Conservation (phyloP, 106 monocot genomes). For the Dendrobium officinale region DNA sequence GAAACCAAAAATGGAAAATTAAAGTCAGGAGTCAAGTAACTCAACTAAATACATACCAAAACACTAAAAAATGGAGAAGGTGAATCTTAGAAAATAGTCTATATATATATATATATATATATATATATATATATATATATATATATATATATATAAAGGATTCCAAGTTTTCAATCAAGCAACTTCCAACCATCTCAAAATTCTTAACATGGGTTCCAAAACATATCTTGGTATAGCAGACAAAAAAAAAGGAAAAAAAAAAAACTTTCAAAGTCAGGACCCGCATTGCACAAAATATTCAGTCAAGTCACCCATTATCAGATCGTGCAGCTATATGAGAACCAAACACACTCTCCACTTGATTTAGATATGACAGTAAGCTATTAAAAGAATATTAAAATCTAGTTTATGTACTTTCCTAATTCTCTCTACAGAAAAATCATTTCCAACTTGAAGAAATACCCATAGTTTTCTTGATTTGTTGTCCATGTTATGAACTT, state of each 20-base stretch:
- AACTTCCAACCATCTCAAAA: not conserved
- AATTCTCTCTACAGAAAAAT: not conserved
- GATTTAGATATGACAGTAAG: not conserved
- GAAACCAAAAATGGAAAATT: not conserved
- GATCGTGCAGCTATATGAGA: not conserved
- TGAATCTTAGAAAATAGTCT: not conserved
- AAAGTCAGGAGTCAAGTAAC: not conserved
- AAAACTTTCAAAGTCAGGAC: not conserved
- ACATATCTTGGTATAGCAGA: not conserved
- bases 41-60: constrained; percentile 1
- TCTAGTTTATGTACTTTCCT: not conserved
- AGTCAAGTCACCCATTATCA: not conserved
- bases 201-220: not conserved
- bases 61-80: not conserved
- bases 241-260: not conserved
- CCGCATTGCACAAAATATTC: not conserved
- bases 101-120: too few relatives aligned
- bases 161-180: too few relatives aligned
- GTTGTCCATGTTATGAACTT: not conserved
- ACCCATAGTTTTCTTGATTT: not conserved
- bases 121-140: too few relatives aligned
- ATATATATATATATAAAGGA: too few relatives aligned
- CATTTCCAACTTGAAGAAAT: not conserved
- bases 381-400: not conserved
- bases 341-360: not conserved